phyloP scores from a whole-genome alignment of 176 grass and related monocot species.

The Otatea glauca region DNA sequence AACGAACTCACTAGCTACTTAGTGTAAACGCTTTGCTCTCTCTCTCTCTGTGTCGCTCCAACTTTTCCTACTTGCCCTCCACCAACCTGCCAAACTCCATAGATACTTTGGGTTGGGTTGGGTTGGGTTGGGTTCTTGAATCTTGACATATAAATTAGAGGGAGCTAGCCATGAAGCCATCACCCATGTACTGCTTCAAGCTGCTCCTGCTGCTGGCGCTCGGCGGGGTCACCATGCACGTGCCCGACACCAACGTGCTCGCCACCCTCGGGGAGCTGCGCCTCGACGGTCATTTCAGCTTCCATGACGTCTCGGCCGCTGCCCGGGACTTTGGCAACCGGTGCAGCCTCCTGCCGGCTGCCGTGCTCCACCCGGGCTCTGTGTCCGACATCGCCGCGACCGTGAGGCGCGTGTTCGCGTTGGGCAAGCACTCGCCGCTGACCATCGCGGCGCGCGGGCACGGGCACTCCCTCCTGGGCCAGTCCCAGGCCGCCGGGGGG shows the following conservation, averaged over 20 bases:
- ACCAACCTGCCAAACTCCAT: conserved; percentile 58
- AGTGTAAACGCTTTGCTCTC: neutral
- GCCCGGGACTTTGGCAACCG: conserved; percentile 79
- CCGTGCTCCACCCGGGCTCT: conserved; percentile 64
- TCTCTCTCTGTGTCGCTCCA: conserved; percentile 13
- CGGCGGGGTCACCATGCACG: conserved; percentile 73
- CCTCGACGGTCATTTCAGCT: conserved; percentile 65
- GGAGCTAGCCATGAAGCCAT: conserved; percentile 46
- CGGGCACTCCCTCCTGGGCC: conserved; percentile 82
- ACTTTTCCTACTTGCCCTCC: conserved; percentile 31
- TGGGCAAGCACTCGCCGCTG: conserved; percentile 56
- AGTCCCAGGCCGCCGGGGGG: conserved; percentile 74
- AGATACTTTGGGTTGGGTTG: conserved; percentile 9
- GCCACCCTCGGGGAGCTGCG: conserved; percentile 48
- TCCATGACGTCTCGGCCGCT: conserved; percentile 55
- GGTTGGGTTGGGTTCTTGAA: neutral
- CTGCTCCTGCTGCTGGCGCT: conserved; percentile 71
- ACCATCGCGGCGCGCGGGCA: conserved; percentile 80
- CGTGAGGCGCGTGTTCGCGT: conserved; percentile 54
- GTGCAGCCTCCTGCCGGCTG: conserved; percentile 59
- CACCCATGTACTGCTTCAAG: conserved; percentile 56
- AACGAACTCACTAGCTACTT: neutral
- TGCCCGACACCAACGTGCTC: conserved; percentile 63
- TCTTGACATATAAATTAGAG: neutral
- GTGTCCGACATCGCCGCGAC: conserved; percentile 64